Conservation (phyloP, 306 rosid genomes). For the Fragaria vesca region DNA sequence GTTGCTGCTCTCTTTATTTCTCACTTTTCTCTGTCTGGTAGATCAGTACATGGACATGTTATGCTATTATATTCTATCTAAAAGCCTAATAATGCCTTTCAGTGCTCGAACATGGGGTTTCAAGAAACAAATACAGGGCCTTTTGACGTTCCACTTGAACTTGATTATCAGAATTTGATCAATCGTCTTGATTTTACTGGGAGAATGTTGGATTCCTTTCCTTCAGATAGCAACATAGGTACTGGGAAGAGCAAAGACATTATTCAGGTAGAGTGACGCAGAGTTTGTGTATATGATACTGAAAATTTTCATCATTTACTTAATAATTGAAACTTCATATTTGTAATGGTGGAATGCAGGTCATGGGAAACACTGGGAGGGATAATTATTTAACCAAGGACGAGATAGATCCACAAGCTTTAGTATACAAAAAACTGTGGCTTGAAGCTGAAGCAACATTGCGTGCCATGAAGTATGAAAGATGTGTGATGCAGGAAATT, state of each 20-base stretch:
- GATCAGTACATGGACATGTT: background rate
- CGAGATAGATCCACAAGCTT: conserved; percentile 46
- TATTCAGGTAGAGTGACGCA: conserved; percentile 35
- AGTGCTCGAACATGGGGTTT: conserved; percentile 34
- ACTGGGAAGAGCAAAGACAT: conserved; percentile 39
- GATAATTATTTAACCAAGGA: conserved; percentile 37
- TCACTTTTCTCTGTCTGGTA: background rate
- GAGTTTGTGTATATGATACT: conserved; percentile 6
- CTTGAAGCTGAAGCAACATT: conserved; percentile 61
- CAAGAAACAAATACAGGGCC: conserved; percentile 35
- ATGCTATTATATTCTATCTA: conserved; percentile 6
- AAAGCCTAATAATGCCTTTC: conserved; percentile 35
- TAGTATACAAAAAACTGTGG: conserved; percentile 52
- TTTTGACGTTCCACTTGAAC: conserved; percentile 25
- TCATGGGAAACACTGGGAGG: conserved; percentile 35
- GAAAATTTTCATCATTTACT: conserved; percentile 1
- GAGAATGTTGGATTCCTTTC: conserved; percentile 30
- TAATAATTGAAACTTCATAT: conserved; percentile 13
- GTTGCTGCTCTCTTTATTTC: background rate
- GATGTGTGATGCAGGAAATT: conserved; percentile 42
- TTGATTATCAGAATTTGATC: conserved; percentile 26
- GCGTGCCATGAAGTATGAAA: conserved; percentile 46
- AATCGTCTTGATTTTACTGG: conserved; percentile 29
- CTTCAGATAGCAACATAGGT: conserved; percentile 33
- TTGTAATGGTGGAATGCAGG: conserved; percentile 34